A percentile compares a stretch with the other conserved stretches of the same genome.
phyloP scores from a whole-genome alignment of 2,329 filamentous ascomycete genomes.

The Dactylellina drechsleri region DNA sequence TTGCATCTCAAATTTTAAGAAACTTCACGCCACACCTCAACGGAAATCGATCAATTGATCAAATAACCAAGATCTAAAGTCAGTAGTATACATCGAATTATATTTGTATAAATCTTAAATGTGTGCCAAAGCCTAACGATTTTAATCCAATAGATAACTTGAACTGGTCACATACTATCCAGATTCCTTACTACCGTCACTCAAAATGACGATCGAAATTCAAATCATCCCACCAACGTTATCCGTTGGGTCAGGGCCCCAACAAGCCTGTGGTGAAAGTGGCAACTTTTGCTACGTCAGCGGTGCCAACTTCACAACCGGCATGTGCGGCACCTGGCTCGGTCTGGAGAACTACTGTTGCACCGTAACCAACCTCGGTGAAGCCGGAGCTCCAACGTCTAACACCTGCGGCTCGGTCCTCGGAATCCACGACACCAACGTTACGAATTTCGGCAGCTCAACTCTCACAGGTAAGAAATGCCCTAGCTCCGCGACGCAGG shows the following conservation, averaged over 20 bases:
- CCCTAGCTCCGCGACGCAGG: conserved; percentile 4
- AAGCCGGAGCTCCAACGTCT: conserved; percentile 3
- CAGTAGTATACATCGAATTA: too few relatives aligned
- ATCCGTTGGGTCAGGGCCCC: not conserved
- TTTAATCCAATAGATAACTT: too few relatives aligned
- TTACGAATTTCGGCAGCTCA: conserved; percentile 23
- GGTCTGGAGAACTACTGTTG: conserved; percentile 39
- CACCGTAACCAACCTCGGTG: conserved; percentile 16
- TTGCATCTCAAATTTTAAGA: too few relatives aligned
- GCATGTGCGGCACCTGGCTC: conserved; percentile 44
- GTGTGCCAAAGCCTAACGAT: too few relatives aligned
- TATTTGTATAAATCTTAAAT: too few relatives aligned
- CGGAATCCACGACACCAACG: conserved; percentile 29
- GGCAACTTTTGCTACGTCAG: conserved; percentile 23
- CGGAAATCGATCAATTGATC: too few relatives aligned
- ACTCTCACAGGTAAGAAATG: conserved; percentile 14
- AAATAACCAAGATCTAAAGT: too few relatives aligned
- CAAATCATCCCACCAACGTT: conserved; percentile 33
- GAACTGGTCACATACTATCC: too few relatives aligned
- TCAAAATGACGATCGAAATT: conserved; percentile 28
- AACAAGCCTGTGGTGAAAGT: conserved; percentile 16
- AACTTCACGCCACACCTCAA: too few relatives aligned
- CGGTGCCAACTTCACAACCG: conserved; percentile 31
- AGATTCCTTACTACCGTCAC: not conserved
- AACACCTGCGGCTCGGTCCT: conserved; percentile 39